A percentile compares a stretch with the other conserved stretches of the same genome.
Conservation (phyloP, 495 filamentous ascomycete genomes). For the Amorphotheca resinae region DNA sequence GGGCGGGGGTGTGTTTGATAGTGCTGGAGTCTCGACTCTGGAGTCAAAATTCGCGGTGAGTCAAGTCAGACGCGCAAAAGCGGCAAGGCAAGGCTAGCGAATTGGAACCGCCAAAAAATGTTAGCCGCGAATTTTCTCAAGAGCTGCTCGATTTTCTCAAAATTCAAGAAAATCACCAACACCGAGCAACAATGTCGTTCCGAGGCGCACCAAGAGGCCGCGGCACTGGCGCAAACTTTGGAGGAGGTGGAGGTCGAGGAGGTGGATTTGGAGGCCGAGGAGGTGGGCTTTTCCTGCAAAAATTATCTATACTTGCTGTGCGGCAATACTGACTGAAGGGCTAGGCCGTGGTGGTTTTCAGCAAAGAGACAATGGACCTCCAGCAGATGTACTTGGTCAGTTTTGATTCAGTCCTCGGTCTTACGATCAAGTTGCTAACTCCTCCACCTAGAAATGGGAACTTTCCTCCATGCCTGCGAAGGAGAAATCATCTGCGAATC, state of each 20-base stretch:
- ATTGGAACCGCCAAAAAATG: background rate
- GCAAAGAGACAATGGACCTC: conserved; percentile 41
- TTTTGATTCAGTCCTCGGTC: background rate
- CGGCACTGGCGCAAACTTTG: conserved; percentile 23
- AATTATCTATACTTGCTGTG: background rate
- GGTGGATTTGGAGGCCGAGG: conserved; percentile 40
- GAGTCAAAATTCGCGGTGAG: background rate
- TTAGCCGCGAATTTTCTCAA: too few relatives aligned
- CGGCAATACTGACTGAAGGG: background rate
- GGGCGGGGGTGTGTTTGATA: background rate
- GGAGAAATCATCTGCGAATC: conserved; percentile 94
- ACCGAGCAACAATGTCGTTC: conserved; percentile 19
- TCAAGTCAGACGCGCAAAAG: background rate
- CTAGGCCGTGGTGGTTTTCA: conserved; percentile 41
- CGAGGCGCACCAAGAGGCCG: conserved; percentile 21
- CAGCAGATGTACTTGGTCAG: conserved; percentile 32
- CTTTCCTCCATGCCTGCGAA: conserved; percentile 85
- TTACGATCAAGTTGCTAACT: background rate
- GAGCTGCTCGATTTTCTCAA: background rate
- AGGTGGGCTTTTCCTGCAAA: conserved; percentile 19
- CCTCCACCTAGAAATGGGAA: conserved; percentile 61
- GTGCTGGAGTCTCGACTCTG: background rate
- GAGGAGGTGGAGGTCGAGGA: conserved; percentile 32
- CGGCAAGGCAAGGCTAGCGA: background rate
- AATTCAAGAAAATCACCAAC: conserved; percentile 5